Evolutionary conservation across 2,329 filamentous ascomycete genomes (phyloP), one percentile per base, ranked within the genome.

Genomic region (Colletotrichum lentis): DNA sequence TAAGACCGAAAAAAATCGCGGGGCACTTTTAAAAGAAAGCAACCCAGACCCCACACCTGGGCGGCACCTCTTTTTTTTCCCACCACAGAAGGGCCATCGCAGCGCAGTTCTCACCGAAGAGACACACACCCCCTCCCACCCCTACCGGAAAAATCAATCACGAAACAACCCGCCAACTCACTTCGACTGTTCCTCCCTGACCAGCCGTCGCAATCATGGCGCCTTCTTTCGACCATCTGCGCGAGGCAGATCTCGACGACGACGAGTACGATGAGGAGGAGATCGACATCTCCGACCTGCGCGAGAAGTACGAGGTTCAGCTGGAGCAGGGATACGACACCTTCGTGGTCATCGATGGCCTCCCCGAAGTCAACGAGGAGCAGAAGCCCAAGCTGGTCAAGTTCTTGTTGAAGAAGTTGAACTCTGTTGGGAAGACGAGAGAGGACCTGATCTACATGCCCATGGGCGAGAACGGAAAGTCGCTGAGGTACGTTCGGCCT

Each of bases 381-480:
- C 94, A 92, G 84, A 95, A 94, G 84, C 89, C 92, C 69, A 98
- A 97, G 85, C 89, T 99, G 70, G 85, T 97, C 80, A 98, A 98
- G 82, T 98, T 98, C 81, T 84, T 99, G 82, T 84, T 97, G 80
- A 93, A 94, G 84, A 97, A 97, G 85, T 85, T 99, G 75, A 94
- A 91, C 82, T 85, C 89, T 69, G 93, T 94, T 71, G 96, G 95
- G 73, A 91, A 87, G 81, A 92, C 93, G 72, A 89, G 88, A 75
- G 94, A 97, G 78, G 94, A 97, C 76, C 88, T 90, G 71, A 88
- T 99, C 74, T 92, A 91, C 81, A 99, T 99, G 96, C 96, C 96
- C 69, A 86, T 98, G 80, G 92, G 91, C 75, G 92, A 96, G 35
- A 86, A 94, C 78, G 92, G 91, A 75, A 91, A 91, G 83, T 96